Evolutionary conservation across 2,329 filamentous ascomycete genomes (phyloP).

Genomic region (Pezicula radicicola): DNA sequence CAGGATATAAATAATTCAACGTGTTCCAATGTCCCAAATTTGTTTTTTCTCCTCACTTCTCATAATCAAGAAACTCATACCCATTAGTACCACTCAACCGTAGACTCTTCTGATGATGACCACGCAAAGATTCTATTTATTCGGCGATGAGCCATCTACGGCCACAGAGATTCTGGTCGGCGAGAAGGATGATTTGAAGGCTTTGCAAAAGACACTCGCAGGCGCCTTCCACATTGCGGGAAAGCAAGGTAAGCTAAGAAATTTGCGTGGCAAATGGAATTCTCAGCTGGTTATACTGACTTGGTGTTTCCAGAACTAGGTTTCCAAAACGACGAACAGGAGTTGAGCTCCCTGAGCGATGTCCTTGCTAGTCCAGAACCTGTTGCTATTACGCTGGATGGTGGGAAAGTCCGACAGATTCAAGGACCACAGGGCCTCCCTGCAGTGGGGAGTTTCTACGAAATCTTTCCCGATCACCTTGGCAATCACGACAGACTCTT

Average conservation of each 20-base stretch:
- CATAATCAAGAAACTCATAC: no score
- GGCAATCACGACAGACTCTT: conserved; percentile 39
- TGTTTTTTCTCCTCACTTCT: no score
- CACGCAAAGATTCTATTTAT: conserved; percentile 4
- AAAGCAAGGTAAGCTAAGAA: neutral
- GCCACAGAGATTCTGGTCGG: conserved; percentile 1
- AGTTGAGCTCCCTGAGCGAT: conserved; percentile 1
- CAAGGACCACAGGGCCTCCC: conserved; percentile 31
- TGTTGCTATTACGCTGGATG: conserved; percentile 8
- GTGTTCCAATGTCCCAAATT: no score
- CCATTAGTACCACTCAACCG: neutral
- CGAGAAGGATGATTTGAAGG: neutral
- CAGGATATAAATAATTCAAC: no score
- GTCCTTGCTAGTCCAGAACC: neutral
- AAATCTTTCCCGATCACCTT: conserved; percentile 37
- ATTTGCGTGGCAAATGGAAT: neutral
- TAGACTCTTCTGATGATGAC: neutral
- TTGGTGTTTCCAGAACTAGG: conserved; percentile 1
- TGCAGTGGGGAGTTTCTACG: conserved; percentile 33
- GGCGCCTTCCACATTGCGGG: conserved; percentile 5
- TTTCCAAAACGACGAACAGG: conserved; percentile 1
- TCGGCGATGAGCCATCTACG: conserved; percentile 6
- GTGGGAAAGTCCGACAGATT: neutral
- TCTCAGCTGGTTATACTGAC: neutral
- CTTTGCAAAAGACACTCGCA: conserved; percentile 4